Evolutionary conservation across 2,329 filamentous ascomycete species (phyloP).

Genomic region (Fusarium neocosmosporiellum): DNA sequence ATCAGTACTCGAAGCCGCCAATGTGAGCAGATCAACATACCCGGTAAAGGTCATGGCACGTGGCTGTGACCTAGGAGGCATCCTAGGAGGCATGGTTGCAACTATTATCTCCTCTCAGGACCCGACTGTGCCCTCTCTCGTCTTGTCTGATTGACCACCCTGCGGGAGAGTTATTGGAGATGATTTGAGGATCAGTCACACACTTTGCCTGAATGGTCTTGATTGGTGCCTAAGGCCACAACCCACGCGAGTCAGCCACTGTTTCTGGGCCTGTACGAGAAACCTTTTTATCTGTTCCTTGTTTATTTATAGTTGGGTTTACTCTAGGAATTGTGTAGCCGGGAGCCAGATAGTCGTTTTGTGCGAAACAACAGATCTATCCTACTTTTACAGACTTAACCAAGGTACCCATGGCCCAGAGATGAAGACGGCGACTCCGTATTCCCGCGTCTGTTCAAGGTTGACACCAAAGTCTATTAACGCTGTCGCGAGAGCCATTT

Average conservation of each 20-base stretch:
- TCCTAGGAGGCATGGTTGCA: background rate
- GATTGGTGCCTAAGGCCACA: background rate
- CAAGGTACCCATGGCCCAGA: background rate
- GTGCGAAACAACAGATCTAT: background rate
- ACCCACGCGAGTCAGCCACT: background rate
- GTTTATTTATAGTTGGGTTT: background rate
- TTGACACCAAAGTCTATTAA: background rate
- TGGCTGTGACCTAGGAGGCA: background rate
- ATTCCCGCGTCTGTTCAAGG: background rate
- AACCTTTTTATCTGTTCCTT: background rate
- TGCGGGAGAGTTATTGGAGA: background rate
- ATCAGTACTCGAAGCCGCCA: background rate
- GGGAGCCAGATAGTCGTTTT: background rate
- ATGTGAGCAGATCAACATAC: background rate
- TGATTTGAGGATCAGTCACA: background rate
- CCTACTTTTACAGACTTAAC: background rate
- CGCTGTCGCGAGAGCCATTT: background rate
- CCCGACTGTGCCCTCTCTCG: background rate
- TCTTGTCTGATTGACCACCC: background rate
- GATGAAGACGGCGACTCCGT: background rate
- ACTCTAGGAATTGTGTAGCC: background rate
- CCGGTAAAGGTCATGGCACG: background rate
- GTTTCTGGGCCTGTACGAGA: background rate
- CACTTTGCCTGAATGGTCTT: background rate
- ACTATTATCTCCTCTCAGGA: background rate